Evolutionary conservation across 1,284 basidiomycete genomes (phyloP).

Genomic region (Cystobasidium pallidum): DNA sequence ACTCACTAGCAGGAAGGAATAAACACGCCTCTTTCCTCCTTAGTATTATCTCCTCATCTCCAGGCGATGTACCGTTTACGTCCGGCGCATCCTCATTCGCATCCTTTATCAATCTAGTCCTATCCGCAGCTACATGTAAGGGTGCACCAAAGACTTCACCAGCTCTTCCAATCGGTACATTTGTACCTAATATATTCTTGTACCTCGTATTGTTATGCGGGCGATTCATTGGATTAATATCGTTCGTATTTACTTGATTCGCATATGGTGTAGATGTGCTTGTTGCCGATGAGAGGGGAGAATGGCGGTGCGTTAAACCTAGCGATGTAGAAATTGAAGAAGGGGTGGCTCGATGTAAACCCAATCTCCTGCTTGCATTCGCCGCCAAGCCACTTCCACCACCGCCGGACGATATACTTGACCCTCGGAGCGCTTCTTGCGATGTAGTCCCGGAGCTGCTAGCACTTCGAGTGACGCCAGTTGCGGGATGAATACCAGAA

Average conservation of each 20-base stretch:
- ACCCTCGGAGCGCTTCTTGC: not conserved
- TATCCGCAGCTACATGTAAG: conserved; percentile 29
- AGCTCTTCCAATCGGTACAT: conserved; percentile 25
- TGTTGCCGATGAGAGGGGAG: not conserved
- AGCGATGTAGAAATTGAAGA: conserved; percentile 4
- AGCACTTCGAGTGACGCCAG: too few species aligned
- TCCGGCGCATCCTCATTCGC: not conserved
- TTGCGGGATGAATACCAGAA: not conserved
- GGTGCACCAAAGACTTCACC: conserved; percentile 43
- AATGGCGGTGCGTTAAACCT: not conserved
- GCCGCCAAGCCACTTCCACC: not conserved
- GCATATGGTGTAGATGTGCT: not conserved
- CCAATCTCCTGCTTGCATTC: not conserved
- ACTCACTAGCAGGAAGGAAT: conserved; percentile 41
- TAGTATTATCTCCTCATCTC: conserved; percentile 1
- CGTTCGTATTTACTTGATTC: not conserved
- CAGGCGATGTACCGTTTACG: not conserved
- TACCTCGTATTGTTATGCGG: not conserved
- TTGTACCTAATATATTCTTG: conserved; percentile 7
- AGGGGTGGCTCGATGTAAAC: conserved; percentile 10
- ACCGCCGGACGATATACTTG: not conserved
- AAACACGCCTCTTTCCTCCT: conserved; percentile 32
- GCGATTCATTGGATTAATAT: not conserved
- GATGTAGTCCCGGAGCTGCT: not conserved
- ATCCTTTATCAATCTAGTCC: conserved; percentile 15